A percentile compares a stretch with the other conserved stretches of the same genome.
phyloP scores from a whole-genome alignment of 352 stramenopile genomes.

The Pythium scleroteichum region DNA sequence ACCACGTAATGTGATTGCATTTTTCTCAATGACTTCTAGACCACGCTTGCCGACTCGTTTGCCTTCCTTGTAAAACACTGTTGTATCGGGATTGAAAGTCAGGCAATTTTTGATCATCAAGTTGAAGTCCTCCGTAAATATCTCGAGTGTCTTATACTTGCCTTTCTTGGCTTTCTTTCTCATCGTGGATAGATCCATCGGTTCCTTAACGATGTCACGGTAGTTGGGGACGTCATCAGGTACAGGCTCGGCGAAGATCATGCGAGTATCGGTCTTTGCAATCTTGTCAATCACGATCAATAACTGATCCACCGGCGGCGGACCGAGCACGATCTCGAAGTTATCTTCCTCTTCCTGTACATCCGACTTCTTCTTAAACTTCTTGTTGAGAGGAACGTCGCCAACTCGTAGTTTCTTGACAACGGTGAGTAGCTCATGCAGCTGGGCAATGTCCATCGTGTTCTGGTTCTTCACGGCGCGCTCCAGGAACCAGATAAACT shows the following conservation, averaged over 20 bases:
- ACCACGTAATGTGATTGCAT: slow-evolving; percentile 55
- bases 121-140: slow-evolving; percentile 78
- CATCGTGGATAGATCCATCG: slow-evolving; percentile 88
- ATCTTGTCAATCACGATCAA: slow-evolving; percentile 81
- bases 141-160: slow-evolving; percentile 85
- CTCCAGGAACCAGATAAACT: slow-evolving; percentile 90
- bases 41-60: slow-evolving; percentile 86
- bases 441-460: slow-evolving; percentile 61
- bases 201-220: slow-evolving; percentile 78
- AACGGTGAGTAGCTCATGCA: slow-evolving; percentile 71
- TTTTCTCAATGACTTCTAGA: slow-evolving; percentile 75
- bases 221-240: slow-evolving; percentile 85
- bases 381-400: slow-evolving; percentile 75
- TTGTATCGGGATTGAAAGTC: slow-evolving; percentile 84
- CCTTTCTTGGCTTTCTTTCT: slow-evolving; percentile 70
- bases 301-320: slow-evolving; percentile 71
- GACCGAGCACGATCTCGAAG: slow-evolving; percentile 78
- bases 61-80: slow-evolving; percentile 88
- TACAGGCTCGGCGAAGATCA: slow-evolving; percentile 86
- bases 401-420: slow-evolving; percentile 68
- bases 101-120: slow-evolving; percentile 89
- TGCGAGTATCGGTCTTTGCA: slow-evolving; percentile 62
- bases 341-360: slow-evolving; percentile 78
- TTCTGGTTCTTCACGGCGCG: slow-evolving; percentile 71
- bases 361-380: slow-evolving; percentile 70